These are phyloP conservation scores for Telopea speciosissima DNA, from an alignment of 177 flowering plant species.

Conservation along the genomic window DNA sequence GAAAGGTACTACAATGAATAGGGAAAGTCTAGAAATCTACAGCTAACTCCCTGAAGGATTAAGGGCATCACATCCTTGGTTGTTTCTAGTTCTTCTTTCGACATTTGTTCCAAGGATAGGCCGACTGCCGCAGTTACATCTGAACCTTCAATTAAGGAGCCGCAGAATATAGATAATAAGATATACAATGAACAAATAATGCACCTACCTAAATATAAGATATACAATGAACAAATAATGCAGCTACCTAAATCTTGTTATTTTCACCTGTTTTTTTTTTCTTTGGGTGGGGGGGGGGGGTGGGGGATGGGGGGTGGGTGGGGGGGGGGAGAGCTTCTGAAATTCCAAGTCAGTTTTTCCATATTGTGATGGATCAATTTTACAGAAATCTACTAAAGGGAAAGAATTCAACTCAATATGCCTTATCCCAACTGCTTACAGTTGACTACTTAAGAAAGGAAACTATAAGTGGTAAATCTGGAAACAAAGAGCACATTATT, in stretches of 20 bases:
- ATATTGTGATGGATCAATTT: not conserved
- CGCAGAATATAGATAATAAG: constrained; percentile 6
- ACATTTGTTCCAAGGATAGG: constrained; percentile 69
- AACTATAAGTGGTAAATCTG: too few species aligned
- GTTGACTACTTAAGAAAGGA: too few species aligned
- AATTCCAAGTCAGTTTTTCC: not conserved
- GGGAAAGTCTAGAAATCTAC: constrained; percentile 33
- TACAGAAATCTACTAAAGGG: too few species aligned
- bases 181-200: constrained; percentile 5
- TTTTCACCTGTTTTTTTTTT: too few species aligned
- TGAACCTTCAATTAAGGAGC: constrained; percentile 36
- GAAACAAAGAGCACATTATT: too few species aligned
- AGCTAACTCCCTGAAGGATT: constrained; percentile 94
- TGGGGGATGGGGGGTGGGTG: too few species aligned
- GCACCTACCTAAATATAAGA: not conserved
- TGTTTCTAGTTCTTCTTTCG: constrained; percentile 73
- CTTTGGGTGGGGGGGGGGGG: too few species aligned
- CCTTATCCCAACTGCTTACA: too few species aligned
- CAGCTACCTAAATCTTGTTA: not conserved
- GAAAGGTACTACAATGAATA: constrained; percentile 9
- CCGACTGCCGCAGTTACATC: constrained; percentile 92
- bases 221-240: constrained; percentile 5
- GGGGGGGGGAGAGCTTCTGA: too few species aligned
- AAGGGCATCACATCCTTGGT: constrained; percentile 66
- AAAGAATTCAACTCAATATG: too few species aligned